Percentiles rank a stretch among this genome's conserved stretches.
phyloP scores from a whole-genome alignment of 345 rosid genomes.

The Euphorbia pulcherrima region DNA sequence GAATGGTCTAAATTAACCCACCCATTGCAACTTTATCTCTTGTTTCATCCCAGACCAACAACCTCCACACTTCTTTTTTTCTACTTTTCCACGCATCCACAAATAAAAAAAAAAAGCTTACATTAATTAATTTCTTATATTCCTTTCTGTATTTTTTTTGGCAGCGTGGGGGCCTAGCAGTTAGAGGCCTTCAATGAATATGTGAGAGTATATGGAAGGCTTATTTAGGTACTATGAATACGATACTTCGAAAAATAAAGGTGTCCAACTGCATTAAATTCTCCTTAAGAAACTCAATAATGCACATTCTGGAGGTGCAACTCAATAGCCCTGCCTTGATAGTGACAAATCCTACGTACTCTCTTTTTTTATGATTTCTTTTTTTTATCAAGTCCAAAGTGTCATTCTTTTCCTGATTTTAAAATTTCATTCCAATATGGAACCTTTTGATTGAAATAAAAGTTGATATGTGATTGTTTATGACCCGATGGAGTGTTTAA shows the following conservation, averaged over 20 bases:
- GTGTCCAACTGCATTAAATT: conserved; percentile 40
- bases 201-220: conserved; percentile 26
- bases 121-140: no score
- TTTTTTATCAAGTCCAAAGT: not conserved
- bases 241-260: conserved; percentile 31
- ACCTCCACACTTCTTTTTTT: not conserved
- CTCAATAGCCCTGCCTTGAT: conserved; percentile 16
- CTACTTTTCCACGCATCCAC: not conserved
- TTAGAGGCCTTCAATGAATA: conserved; percentile 40
- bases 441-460: no score
- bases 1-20: conserved; percentile 21
- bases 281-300: conserved; percentile 31
- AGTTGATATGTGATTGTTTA: no score
- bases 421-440: not conserved
- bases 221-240: conserved; percentile 35
- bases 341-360: conserved; percentile 25
- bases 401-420: no score
- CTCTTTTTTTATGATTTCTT: not conserved
- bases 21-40: not conserved
- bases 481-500: no score
- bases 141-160: not conserved
- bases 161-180: conserved; percentile 33
- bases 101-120: not conserved
- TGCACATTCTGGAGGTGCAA: conserved; percentile 20
- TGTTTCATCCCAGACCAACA: not conserved